Evolutionary conservation across 2,329 filamentous ascomycete genomes (phyloP), one percentile per base, ranked within the genome.

Genomic region (Lomentospora prolificans): DNA sequence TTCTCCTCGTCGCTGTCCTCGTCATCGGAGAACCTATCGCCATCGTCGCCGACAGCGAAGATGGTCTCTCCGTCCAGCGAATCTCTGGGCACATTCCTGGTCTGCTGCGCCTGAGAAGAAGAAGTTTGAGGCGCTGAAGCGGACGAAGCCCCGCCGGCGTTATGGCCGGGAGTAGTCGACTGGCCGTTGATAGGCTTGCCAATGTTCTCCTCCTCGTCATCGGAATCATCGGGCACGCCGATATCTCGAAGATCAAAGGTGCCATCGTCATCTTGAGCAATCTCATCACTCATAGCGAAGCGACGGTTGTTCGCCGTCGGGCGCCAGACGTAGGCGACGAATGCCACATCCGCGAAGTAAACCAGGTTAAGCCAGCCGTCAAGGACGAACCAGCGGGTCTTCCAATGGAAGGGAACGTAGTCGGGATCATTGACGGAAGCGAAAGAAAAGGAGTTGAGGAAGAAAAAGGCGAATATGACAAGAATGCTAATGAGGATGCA

Each of bases 201-300:
- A 12, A 51, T 51, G 22, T 83, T 78, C 64, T 85, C 81, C 58
- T 80, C 77, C 31, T 84, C 78, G 63, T 86, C 81, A 19, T 72
- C 66, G 2, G 65, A 69, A 33, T 82, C 73, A 55, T 84, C 84
- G 3, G 81, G 80, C 53, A 89, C 88, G 53, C 89, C 90, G 59
- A 99, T 87, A 57, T 94, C 94, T 51, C 88, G 88, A 67, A 99
- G 95, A 67, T 97, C 94, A 68, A 99, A 99, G 50, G 77, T 81
- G 33, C 94, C 94, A 66, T 97, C 92, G 63, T 99, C 94, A 64
- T 99, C 94, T 80, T 97, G 94, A 2, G 94, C 92, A 66, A 99
- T 86, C 81, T 99, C 94, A 66, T 99, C 94, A 73, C 89, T 95
- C 94, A 99, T 99, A 60, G 94, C 94, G 65, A 99, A 99, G 57